These are phyloP conservation scores for Xylariaceae sp. DNA, from an alignment of 2,329 filamentous ascomycete genomes.

Conservation along the genomic window DNA sequence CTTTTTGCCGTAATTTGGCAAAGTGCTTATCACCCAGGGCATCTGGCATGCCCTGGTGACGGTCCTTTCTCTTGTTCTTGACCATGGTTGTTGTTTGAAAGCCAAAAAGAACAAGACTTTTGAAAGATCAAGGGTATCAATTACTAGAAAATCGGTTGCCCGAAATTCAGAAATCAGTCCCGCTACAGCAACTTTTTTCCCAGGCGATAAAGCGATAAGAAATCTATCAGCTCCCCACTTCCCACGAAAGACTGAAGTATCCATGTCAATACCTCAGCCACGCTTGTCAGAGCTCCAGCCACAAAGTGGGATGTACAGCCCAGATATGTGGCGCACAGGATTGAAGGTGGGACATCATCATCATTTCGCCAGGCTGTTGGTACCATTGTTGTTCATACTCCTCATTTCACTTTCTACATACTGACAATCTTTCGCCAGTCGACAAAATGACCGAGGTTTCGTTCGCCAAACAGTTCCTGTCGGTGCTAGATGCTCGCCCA, in stretches of 20 bases:
- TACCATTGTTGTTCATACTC: too few species aligned
- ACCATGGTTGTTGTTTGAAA: background rate
- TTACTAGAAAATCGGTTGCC: background rate
- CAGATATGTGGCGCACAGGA: conserved; percentile 1
- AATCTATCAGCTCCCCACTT: background rate
- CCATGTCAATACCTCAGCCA: background rate
- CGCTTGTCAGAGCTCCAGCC: conserved; percentile 14
- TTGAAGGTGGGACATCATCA: conserved; percentile 2
- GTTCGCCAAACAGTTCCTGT: conserved; percentile 81
- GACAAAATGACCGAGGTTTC: conserved; percentile 71
- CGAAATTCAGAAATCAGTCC: background rate
- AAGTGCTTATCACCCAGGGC: conserved; percentile 76
- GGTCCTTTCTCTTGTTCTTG: conserved; percentile 52
- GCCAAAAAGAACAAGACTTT: background rate
- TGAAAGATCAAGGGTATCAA: too few species aligned
- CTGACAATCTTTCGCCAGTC: background rate
- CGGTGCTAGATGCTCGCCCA: conserved; percentile 72
- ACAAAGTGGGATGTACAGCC: conserved; percentile 18
- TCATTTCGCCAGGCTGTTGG: background rate
- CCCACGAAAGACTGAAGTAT: background rate
- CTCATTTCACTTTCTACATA: too few species aligned
- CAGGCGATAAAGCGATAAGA: conserved; percentile 25
- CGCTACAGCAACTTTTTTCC: conserved; percentile 23
- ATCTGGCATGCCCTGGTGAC: conserved; percentile 72
- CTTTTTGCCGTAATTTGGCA: conserved; percentile 81